These are phyloP conservation scores for Stagonosporopsis vannaccii DNA, from an alignment of 2,329 filamentous ascomycete genomes.

Conservation along the genomic window DNA sequence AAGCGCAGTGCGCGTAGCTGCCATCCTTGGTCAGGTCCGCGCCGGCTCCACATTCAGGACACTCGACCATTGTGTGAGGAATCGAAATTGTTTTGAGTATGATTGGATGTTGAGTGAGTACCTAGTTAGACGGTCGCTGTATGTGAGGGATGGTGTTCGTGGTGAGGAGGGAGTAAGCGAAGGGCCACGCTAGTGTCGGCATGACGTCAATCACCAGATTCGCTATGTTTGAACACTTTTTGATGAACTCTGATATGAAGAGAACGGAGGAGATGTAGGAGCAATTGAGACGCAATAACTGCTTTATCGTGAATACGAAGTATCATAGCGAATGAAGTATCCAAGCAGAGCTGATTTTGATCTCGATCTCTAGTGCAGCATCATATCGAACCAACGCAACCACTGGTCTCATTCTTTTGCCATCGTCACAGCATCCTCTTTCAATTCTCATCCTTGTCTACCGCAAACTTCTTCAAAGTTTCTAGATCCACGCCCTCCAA, in stretches of 20 bases:
- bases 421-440: neutral
- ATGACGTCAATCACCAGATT: slow-evolving; percentile 11
- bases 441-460: slow-evolving; percentile 41
- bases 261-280: neutral
- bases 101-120: slow-evolving; percentile 7
- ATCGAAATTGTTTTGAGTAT: neutral
- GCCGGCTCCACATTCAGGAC: slow-evolving; percentile 38
- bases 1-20: slow-evolving; percentile 39
- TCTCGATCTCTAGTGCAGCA: neutral
- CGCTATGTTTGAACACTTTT: neutral
- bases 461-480: slow-evolving; percentile 60
- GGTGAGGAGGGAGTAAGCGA: slow-evolving; percentile 1
- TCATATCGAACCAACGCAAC: neutral
- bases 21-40: slow-evolving; percentile 42
- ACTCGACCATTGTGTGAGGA: slow-evolving; percentile 28
- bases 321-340: no score
- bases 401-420: neutral
- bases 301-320: no score
- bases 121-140: slow-evolving; percentile 1
- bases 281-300: no score
- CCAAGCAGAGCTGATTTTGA: neutral
- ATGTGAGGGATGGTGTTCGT: neutral
- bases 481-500: slow-evolving; percentile 57
- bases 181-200: slow-evolving; percentile 3
- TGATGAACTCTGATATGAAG: neutral